A percentile compares a stretch with the other conserved stretches of the same genome.
These are phyloP conservation scores for Diacronema lutheri DNA, from an alignment of 78 protist genomes.

Conservation along the genomic window DNA sequence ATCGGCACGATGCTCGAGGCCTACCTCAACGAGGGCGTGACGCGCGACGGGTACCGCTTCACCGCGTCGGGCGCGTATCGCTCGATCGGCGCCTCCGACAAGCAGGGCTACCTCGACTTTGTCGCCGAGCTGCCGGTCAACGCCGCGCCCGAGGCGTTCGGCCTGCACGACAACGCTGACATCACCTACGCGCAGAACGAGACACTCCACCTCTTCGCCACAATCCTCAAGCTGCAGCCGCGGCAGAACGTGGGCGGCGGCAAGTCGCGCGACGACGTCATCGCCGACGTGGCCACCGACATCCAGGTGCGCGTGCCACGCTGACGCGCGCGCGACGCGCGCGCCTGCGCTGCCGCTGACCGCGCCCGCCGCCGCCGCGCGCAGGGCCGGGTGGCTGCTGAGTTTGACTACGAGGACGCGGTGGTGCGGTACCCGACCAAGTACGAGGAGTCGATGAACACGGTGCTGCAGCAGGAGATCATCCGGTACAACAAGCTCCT, in stretches of 20 bases:
- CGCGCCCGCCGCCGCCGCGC: no score
- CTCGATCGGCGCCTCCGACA: not conserved
- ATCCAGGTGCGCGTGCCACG: constrained; percentile 23
- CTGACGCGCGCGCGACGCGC: not conserved
- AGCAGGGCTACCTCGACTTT: constrained; percentile 9
- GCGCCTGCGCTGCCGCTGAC: no score
- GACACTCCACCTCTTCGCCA: constrained; percentile 39
- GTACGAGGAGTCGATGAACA: constrained; percentile 69
- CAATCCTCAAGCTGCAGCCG: constrained; percentile 63
- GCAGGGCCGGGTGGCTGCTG: no score
- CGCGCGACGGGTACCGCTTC: constrained; percentile 21
- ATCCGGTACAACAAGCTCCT: constrained; percentile 66
- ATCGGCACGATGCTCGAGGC: constrained; percentile 9
- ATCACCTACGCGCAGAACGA: constrained; percentile 70
- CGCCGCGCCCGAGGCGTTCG: constrained; percentile 75
- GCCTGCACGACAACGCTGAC: constrained; percentile 82
- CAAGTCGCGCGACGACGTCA: constrained; percentile 26
- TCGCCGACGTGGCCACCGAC: constrained; percentile 5
- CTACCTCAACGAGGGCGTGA: not conserved
- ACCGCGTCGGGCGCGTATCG: constrained; percentile 29
- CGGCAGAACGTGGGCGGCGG: constrained; percentile 28
- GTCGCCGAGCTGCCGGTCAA: constrained; percentile 33
- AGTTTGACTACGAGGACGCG: constrained; percentile 44
- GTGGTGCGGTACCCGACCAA: constrained; percentile 31
- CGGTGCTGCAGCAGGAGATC: constrained; percentile 74